Conservation (phyloP, 2,329 filamentous ascomycete genomes). For the Arthroderma sp. region DNA sequence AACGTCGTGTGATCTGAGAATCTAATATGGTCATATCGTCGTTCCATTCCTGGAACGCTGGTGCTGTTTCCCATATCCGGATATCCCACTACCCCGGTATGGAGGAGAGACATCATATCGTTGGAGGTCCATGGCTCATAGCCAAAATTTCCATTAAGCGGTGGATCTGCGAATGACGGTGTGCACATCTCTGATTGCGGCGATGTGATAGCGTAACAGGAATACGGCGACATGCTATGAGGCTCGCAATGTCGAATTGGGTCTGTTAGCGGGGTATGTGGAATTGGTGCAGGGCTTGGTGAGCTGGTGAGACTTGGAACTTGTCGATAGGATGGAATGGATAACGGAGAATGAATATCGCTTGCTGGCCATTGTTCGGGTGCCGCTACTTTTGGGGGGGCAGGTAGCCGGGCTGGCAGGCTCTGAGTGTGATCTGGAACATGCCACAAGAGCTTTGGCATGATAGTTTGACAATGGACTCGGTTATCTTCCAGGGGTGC, state of each 20-base stretch:
- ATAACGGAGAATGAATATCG: not conserved
- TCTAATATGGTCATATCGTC: constrained; percentile 1
- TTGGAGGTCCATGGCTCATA: constrained; percentile 5
- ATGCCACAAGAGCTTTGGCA: constrained; percentile 8
- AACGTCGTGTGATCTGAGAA: not conserved
- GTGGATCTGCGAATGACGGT: not conserved
- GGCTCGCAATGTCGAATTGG: constrained; percentile 2
- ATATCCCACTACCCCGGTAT: not conserved
- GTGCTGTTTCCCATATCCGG: not conserved
- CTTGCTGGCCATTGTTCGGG: constrained; percentile 1
- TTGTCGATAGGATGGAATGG: not conserved
- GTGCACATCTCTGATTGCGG: constrained; percentile 5
- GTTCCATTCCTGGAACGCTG: not conserved
- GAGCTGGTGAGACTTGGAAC: constrained; percentile 5
- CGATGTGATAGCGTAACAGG: constrained; percentile 5
- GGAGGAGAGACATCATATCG: constrained; percentile 3
- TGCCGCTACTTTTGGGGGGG: not conserved
- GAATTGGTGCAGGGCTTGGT: not conserved
- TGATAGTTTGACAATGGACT: not conserved
- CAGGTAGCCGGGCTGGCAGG: not conserved
- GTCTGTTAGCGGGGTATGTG: not conserved
- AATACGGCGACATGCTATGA: constrained; percentile 3
- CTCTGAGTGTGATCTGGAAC: constrained; percentile 7
- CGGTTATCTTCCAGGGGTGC: not conserved
- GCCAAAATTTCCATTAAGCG: not conserved